phyloP scores from a whole-genome alignment of 2,329 filamentous ascomycete genomes.

The Ophiostoma angusticollis region DNA sequence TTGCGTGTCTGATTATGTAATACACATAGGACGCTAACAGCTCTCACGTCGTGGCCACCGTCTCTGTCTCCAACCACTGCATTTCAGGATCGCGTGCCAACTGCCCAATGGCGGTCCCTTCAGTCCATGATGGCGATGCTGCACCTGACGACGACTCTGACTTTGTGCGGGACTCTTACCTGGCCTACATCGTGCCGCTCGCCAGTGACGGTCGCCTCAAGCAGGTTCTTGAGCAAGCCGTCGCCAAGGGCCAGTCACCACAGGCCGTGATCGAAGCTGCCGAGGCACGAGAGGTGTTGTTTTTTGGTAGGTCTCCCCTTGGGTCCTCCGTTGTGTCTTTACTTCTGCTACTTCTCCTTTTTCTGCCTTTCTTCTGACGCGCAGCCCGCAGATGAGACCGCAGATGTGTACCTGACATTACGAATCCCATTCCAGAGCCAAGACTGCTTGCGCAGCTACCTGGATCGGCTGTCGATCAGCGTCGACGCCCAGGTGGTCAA shows the following conservation, averaged over 20 bases:
- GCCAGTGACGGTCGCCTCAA: constrained; percentile 42
- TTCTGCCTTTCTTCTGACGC: constrained; percentile 32
- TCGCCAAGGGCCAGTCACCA: constrained; percentile 24
- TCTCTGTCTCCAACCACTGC: no score
- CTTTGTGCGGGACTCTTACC: constrained; percentile 45
- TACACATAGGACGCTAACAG: no score
- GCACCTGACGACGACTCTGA: constrained; percentile 16
- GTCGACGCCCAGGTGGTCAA: constrained; percentile 56
- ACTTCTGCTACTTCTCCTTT: neutral
- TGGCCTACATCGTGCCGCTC: constrained; percentile 48
- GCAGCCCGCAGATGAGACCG: constrained; percentile 55
- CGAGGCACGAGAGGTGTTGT: constrained; percentile 49
- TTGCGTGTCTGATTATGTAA: no score
- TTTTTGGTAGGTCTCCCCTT: constrained; percentile 49
- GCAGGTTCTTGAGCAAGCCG: constrained; percentile 28
- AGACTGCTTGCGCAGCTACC: constrained; percentile 40
- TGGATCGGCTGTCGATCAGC: constrained; percentile 50
- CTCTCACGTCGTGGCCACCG: no score
- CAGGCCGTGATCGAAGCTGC: constrained; percentile 42
- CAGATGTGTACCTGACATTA: constrained; percentile 56
- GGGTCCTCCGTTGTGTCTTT: neutral
- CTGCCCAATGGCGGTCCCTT: constrained; percentile 7
- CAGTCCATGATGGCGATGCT: constrained; percentile 1
- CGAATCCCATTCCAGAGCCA: constrained; percentile 49
- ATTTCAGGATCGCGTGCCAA: no score